Percentiles rank a stretch among this genome's conserved stretches.
Evolutionary conservation across 768 basidiomycete species (phyloP).

Genomic region (Tricholoma hemisulphureum): DNA sequence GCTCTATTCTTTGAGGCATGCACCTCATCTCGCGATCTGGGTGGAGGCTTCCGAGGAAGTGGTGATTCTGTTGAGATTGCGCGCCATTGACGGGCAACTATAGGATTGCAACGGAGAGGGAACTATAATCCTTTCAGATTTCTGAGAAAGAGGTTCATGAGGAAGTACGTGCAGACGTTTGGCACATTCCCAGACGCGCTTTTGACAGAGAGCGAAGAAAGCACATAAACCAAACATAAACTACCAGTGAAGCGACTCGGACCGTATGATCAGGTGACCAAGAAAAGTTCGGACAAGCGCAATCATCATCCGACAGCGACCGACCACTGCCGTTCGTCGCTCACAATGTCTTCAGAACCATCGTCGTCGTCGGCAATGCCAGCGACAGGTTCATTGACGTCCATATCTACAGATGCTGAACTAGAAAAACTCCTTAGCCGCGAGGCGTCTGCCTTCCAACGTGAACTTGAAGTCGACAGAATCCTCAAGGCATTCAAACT

Average conservation of each 20-base stretch:
- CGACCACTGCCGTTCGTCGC: background rate
- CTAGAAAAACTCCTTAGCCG: conserved; percentile 78
- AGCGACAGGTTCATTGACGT: background rate
- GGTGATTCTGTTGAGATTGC: conserved; percentile 14
- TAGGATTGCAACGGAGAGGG: conserved; percentile 1
- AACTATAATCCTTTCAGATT: conserved; percentile 14
- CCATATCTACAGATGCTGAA: conserved; percentile 45
- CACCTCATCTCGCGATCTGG: conserved; percentile 34
- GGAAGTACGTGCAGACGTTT: conserved; percentile 2
- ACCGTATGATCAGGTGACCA: background rate
- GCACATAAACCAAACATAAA: conserved; percentile 3
- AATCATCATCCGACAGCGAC: background rate
- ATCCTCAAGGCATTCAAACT: conserved; percentile 94
- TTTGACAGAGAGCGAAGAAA: conserved; percentile 8
- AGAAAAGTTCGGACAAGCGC: background rate
- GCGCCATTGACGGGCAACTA: conserved; percentile 2
- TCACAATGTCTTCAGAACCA: conserved; percentile 14
- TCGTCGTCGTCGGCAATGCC: conserved; percentile 26
- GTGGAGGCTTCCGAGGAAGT: conserved; percentile 1
- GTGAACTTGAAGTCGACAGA: conserved; percentile 87
- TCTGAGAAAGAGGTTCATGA: background rate
- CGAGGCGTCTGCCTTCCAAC: conserved; percentile 82
- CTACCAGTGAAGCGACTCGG: background rate
- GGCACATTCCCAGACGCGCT: background rate
- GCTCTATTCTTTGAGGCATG: conserved; percentile 64